Base-by-base conservation (phyloP, 2,329 filamentous ascomycete genomes). In the Aspergillus sp. region DNA sequence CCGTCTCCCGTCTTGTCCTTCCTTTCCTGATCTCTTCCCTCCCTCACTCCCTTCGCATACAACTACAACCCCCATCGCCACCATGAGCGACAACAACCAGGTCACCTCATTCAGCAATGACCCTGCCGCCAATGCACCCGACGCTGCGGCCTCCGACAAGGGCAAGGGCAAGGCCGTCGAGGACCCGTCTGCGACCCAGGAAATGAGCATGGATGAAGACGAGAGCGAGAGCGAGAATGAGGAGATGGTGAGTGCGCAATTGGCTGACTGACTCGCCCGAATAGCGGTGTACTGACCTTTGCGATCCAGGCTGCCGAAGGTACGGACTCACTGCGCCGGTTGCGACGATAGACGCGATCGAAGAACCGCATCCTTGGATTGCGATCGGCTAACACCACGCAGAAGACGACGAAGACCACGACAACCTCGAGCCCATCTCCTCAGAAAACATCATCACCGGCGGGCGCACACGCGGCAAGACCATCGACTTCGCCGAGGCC, bases 401-500 rank as follows among this genome's bases (percentile, higher is more conserved):
- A 50, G 53, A 60, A 64, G 72, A 67, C 35, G 80, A 81, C 48
- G 82, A 84, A 33, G 81, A 82, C 34, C 68, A 53, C 12, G 73
- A 85, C 53, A 82, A 83, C 61, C 75, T 94, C 71, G 84, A 93
- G 58, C 88, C 89, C 65, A 95, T 98, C 59, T 85, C 93, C 57
- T 69, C 75, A 36, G 75, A 75, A 59, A 96, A 96, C 73, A 93
- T 96, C 60, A 78, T 96, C 55, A 60, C 67, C 37, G 74, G 71
- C 44, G 80, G 80, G 42, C 76, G 80, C 51, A 96, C 89, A 43
- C 89, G 89, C 54, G 88, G 88, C 56, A 84, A 85, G 63, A 74
- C 79, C 54, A 95, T 96, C 58, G 85, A 96, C 71, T 96, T 85
- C 65, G 82, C 82, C 52, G 86, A 93, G 69, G 88, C 88, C 13